A percentile compares a stretch with the other conserved stretches of the same genome.
Conservation (phyloP, 2,329 filamentous ascomycete genomes). For the Nigrospora sphaerica region DNA sequence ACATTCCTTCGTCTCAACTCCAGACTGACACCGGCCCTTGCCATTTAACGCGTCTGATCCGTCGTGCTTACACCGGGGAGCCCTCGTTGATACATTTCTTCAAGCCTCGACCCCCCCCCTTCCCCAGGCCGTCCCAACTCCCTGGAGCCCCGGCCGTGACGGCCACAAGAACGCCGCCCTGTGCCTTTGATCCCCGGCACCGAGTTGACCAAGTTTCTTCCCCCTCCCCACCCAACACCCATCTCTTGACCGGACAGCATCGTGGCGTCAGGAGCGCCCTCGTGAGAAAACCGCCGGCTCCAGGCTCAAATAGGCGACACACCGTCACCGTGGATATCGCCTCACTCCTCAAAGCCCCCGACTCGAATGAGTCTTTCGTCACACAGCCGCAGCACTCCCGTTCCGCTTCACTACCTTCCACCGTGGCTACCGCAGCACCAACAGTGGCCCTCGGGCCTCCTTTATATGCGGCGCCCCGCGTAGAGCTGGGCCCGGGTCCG, state of each 20-base stretch:
- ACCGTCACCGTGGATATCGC: conserved; percentile 91
- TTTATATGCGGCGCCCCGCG: conserved; percentile 14
- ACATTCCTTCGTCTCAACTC: conserved; percentile 6
- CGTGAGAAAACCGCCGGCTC: conserved; percentile 14
- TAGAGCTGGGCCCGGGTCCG: conserved; percentile 22
- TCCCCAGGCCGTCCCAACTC: no score
- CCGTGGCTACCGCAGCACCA: conserved; percentile 28
- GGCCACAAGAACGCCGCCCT: neutral
- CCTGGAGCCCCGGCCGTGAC: no score
- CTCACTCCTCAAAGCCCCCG: conserved; percentile 71
- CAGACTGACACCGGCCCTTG: neutral
- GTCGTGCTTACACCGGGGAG: neutral
- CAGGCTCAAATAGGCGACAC: conserved; percentile 27
- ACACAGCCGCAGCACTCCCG: conserved; percentile 32
- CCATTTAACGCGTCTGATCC: neutral
- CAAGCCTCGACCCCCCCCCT: neutral
- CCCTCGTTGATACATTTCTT: neutral
- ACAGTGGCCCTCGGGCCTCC: conserved; percentile 18
- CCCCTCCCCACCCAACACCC: conserved; percentile 7
- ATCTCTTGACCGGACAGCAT: neutral
- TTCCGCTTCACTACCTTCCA: conserved; percentile 27
- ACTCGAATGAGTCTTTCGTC: conserved; percentile 63
- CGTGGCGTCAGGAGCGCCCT: neutral
- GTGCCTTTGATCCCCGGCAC: neutral
- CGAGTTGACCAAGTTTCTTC: conserved; percentile 7